A percentile compares a stretch with the other conserved stretches of the same genome.
Conservation (phyloP, 2,329 filamentous ascomycete genomes). For the Fusarium duplospermum region DNA sequence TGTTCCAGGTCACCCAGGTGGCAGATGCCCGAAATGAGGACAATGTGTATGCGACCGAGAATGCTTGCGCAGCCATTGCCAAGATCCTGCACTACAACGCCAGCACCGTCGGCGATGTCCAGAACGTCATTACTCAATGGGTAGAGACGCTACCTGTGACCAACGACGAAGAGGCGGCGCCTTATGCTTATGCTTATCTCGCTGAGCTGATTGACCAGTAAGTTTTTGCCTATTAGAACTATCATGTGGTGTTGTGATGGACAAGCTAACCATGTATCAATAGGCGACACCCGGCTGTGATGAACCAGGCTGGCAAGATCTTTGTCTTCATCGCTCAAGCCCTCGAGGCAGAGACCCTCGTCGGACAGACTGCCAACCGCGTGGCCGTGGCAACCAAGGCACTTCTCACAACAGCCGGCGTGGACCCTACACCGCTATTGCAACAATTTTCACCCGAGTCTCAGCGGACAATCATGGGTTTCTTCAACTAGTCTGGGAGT, state of each 20-base stretch:
- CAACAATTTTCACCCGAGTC: conserved; percentile 81
- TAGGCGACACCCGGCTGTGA: conserved; percentile 87
- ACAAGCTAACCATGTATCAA: conserved; percentile 42
- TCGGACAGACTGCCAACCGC: conserved; percentile 82
- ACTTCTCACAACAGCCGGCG: conserved; percentile 77
- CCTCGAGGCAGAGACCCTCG: conserved; percentile 89
- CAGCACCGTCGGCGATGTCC: conserved; percentile 78
- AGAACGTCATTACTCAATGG: conserved; percentile 86
- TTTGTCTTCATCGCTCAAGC: conserved; percentile 90
- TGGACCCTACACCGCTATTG: conserved; percentile 82
- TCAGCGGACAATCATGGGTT: conserved; percentile 81
- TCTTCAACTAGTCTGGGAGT: conserved; percentile 70
- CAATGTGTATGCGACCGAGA: conserved; percentile 96
- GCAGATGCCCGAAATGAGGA: conserved; percentile 89
- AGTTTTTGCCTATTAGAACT: conserved; percentile 55
- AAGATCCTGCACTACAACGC: conserved; percentile 96
- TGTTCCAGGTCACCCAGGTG: conserved; percentile 87
- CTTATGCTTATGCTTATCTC: conserved; percentile 94
- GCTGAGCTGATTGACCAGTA: conserved; percentile 94
- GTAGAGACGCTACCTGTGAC: conserved; percentile 89
- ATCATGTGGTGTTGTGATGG: not conserved
- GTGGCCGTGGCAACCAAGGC: conserved; percentile 83
- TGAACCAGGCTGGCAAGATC: conserved; percentile 80
- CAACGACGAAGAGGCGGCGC: conserved; percentile 97
- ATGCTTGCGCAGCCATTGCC: conserved; percentile 94